Base-by-base conservation (phyloP, 176 grass and related monocot species). In the Saccharum spontaneum region DNA sequence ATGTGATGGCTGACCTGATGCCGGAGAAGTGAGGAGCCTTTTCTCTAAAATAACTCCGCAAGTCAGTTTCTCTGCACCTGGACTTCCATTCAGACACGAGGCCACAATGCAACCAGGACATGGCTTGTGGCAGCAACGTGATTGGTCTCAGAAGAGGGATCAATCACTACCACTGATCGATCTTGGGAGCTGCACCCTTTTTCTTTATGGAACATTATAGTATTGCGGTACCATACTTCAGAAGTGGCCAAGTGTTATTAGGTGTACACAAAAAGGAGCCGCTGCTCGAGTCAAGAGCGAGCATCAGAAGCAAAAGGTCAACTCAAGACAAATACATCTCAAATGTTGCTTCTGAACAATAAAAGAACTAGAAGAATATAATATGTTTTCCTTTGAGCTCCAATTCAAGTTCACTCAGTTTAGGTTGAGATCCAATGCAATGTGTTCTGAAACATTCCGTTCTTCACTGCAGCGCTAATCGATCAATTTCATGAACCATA, bases 1-100 rank as follows among this genome's bases (percentile, higher is more conserved):
- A 77, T 49, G 73, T 82, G 88, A 65, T 86, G 52, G 65, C 83
- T 86, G 78, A 82, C 72, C 83, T 86, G 78, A 86, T 81, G 87
- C 75, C 77, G 57, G 67, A 81, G 43, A 75, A 66, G n/a, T 20
- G 71, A 76, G 49, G 55, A 49, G 37, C 80, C 40, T 0, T 74
- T 68, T 75, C 39, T 61, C 38, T 59, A 61, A 71, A 79, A 71
- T 71, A 75, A 40, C 30, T 54, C 31, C 0, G 54, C n/a, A 81
- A 86, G 83, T 86, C 83, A 82, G 83, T 90, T 90, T 39, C 72
- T 77, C 78, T 90, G 88, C 66, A 90, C 71, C 83, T 90, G 72
- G 88, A 77, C 83, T 22, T 60, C 43, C 55, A 75, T 84, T 73
- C 45, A 39, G 68, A 78, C 17, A 54, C 1, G 18, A 63, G 54